phyloP scores from a whole-genome alignment of 225 moss, liverwort and hornwort genomes.

The Lunularia cruciata region DNA sequence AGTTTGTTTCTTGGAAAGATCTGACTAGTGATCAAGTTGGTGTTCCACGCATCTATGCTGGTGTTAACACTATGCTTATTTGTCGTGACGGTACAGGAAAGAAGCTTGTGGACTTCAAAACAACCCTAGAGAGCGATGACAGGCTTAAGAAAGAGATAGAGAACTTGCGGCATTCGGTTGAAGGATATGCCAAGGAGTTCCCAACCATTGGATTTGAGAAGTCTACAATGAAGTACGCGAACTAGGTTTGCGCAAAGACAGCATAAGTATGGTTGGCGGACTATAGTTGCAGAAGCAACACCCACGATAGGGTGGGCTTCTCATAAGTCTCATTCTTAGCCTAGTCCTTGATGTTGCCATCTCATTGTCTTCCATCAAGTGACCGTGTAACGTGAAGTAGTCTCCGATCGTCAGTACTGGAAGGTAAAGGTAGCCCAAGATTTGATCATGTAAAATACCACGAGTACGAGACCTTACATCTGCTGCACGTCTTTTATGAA shows the following conservation, averaged over 20 bases:
- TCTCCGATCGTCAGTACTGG: background rate
- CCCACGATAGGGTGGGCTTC: background rate
- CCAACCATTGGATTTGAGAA: slow-evolving; percentile 91
- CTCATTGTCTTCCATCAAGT: background rate
- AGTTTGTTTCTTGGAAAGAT: too few relatives aligned
- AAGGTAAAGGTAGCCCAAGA: background rate
- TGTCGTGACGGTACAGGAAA: slow-evolving; percentile 47
- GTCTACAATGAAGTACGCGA: slow-evolving; percentile 73
- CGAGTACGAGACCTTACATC: background rate
- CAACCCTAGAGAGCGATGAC: slow-evolving; percentile 64
- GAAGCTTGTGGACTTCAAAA: slow-evolving; percentile 83
- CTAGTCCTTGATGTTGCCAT: background rate
- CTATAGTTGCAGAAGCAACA: background rate
- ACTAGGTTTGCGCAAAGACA: slow-evolving; percentile 9
- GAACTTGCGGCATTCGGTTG: slow-evolving; percentile 59
- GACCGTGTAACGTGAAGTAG: slow-evolving; percentile 13
- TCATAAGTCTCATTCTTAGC: background rate
- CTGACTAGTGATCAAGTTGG: too few relatives aligned
- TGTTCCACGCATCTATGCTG: too few relatives aligned
- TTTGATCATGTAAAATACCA: slow-evolving; percentile 16
- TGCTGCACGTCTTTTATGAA: background rate
- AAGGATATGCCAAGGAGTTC: slow-evolving; percentile 81
- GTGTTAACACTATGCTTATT: too few relatives aligned
- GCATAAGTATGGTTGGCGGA: background rate
- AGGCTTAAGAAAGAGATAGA: slow-evolving; percentile 58